Base-by-base conservation (phyloP, 1,139 yeast species). In the Pichia sp. region DNA sequence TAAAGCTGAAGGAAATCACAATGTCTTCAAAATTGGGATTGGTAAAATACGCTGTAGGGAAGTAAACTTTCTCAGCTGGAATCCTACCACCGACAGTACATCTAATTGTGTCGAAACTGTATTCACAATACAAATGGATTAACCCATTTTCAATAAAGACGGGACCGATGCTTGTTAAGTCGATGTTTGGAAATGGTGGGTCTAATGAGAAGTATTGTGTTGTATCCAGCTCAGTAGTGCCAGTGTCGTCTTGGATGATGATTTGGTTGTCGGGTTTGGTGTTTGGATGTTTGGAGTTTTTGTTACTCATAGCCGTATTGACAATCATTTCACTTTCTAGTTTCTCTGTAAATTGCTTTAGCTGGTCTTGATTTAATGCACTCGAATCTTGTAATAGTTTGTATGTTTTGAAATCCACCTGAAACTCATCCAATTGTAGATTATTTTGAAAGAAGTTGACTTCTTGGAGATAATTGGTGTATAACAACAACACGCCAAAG, bases 121-220 rank as follows among this genome's bases (percentile, higher is more conserved):
- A 55, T 21, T 55, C 56, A 40, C 63, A 59, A 28, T 46, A 53
- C 17, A 60, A 45, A 18, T 58, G 43, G 5, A 58, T 18, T 3
- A 50, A 38, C 1, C 66, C 66, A 44, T 58, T 52, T 40, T 61
- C 66, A n/a, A 58, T 50, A 42, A 60, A 61, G 1, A 60, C 55
- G 1, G 66, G 66, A 1, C 61, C 63, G 18, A 59, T 53, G 28
- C 53, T 49, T 6, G 53, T 45, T 17, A 60, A 44, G 24, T 60
- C 63, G 9, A 58, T 41, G 4, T 51, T 44, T 2, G 64, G 65
- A 34, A 59, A 56, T 3, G 62, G 63, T 1, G 62, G 62, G 22
- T 51, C 46, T 11, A 58, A 45, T 31, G 48, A 52, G 21, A 51
- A 44, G 33, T 42, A 47, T 22, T 46, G 21, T 7, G 18, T 11